A percentile compares a stretch with the other conserved stretches of the same genome.
phyloP scores from a whole-genome alignment of 768 basidiomycete genomes.

The Thelephora aurantiotincta region DNA sequence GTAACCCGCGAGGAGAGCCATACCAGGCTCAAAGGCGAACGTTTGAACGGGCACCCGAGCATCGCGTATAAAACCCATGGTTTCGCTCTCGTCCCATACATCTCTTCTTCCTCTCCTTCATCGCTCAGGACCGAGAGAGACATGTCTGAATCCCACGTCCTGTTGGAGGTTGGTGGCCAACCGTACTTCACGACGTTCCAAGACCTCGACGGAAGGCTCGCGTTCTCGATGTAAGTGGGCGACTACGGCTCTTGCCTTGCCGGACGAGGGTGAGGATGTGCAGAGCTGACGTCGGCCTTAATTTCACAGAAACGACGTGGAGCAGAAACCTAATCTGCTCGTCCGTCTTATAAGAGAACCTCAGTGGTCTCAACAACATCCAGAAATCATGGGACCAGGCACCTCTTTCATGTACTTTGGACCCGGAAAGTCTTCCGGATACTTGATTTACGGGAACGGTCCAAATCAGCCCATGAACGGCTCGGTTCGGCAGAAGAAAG shows the following conservation, averaged over 20 bases:
- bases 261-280: conserved; percentile 7
- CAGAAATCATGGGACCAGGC: conserved; percentile 67
- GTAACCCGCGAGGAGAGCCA: too few relatives aligned
- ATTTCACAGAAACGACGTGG: conserved; percentile 25
- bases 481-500: conserved; percentile 40
- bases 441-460: conserved; percentile 57
- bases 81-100: background rate
- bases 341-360: conserved; percentile 51
- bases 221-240: conserved; percentile 50
- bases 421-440: conserved; percentile 43
- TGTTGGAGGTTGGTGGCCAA: conserved; percentile 54
- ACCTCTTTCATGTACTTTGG: conserved; percentile 69
- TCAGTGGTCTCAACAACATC: conserved; percentile 53
- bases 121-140: conserved; percentile 8
- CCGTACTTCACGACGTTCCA: conserved; percentile 46
- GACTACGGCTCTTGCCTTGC: background rate
- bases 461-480: conserved; percentile 40
- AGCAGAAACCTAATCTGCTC: conserved; percentile 43
- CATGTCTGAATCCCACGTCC: conserved; percentile 29
- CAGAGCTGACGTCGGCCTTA: background rate
- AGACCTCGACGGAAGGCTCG: conserved; percentile 47
- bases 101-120: conserved; percentile 7
- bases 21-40: too few relatives aligned
- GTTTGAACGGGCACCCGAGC: too few relatives aligned
- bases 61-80: too few relatives aligned